Conservation (phyloP, 345 rosid genomes). For the Carallia brachiata region DNA sequence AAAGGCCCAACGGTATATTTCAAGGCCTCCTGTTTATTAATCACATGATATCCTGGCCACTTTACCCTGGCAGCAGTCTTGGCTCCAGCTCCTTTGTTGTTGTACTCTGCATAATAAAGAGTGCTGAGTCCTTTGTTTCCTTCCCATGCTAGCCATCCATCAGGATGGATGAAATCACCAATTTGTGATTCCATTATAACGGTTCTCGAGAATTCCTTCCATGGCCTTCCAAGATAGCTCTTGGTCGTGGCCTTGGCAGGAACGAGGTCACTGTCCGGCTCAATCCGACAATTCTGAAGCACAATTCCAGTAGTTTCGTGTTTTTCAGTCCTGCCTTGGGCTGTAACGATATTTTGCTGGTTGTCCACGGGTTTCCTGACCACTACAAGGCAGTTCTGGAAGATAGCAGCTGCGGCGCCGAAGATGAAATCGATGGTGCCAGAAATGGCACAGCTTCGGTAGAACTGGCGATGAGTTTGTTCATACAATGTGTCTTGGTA, state of each 20-base stretch:
- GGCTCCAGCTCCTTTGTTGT: slow-evolving; percentile 56
- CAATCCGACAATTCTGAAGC: slow-evolving; percentile 57
- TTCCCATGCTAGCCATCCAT: slow-evolving; percentile 65
- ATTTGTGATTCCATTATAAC: slow-evolving; percentile 66
- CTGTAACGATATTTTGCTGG: slow-evolving; percentile 59
- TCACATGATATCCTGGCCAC: slow-evolving; percentile 62
- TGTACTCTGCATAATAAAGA: slow-evolving; percentile 61
- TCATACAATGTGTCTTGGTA: slow-evolving; percentile 68
- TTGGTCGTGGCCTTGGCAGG: slow-evolving; percentile 36
- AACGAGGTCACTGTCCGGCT: slow-evolving; percentile 41
- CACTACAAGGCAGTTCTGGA: slow-evolving; percentile 66
- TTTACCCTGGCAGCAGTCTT: slow-evolving; percentile 46
- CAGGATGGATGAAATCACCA: slow-evolving; percentile 62
- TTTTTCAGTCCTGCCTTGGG: slow-evolving; percentile 57
- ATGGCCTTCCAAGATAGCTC: slow-evolving; percentile 77
- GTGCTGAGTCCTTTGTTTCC: slow-evolving; percentile 52
- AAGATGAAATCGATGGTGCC: slow-evolving; percentile 85
- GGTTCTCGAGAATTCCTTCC: slow-evolving; percentile 64
- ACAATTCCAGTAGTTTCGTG: slow-evolving; percentile 70
- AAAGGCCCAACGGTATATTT: slow-evolving; percentile 60
- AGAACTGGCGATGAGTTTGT: slow-evolving; percentile 76
- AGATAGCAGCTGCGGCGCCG: slow-evolving; percentile 70
- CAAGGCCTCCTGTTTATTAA: slow-evolving; percentile 47
- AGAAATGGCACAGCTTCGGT: slow-evolving; percentile 54
- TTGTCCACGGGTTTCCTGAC: slow-evolving; percentile 51